Base-by-base conservation (phyloP, 2,329 filamentous ascomycete genomes). In the Colletotrichum sp. region DNA sequence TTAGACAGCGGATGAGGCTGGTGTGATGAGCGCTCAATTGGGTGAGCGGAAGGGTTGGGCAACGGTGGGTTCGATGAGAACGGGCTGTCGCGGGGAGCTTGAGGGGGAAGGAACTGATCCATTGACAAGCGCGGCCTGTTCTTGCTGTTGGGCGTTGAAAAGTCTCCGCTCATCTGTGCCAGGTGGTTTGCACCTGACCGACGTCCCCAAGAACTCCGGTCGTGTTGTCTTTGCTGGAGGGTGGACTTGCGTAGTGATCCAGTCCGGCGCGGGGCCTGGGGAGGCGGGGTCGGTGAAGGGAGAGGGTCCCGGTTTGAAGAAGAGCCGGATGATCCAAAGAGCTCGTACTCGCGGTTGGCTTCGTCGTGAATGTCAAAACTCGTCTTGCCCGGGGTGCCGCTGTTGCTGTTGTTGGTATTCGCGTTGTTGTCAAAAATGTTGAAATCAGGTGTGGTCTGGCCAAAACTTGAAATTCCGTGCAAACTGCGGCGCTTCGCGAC, bases 401-500 rank as follows among this genome's bases (percentile, higher is more conserved):
- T 81, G 78, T 84, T 82, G 72, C 90, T 88, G 73, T 90, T 88
- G 18, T 52, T 75, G 55, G 18, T 83, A 61, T 81, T 77, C 68
- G 84, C 81, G 77, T 84, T 82, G 71, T 90, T 89, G 75, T 96
- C 95, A 83, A 98, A 98, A 39, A 98, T 92, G 83, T 92, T 95
- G 82, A 95, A 94, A 79, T 90, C 90, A 72, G 85, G 83, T 14
- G 92, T 90, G 63, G 71, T 79, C 30, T 87, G 83, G 61, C 89
- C 89, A 77, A 93, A 88, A 79, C 86, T 91, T n/a, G 93, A 89
- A 59, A 93, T 90, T 66, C 94, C 94, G 83, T 98, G 95, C 79
- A 98, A 86, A 85, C 96, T 98, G 81, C 97, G 92, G 78, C 97
- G 92, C 88, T 98, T 98, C 63, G 96, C 95, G 75, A 96, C 95